phyloP scores from a whole-genome alignment of 2,329 filamentous ascomycete species.

The Eutypa lata region DNA sequence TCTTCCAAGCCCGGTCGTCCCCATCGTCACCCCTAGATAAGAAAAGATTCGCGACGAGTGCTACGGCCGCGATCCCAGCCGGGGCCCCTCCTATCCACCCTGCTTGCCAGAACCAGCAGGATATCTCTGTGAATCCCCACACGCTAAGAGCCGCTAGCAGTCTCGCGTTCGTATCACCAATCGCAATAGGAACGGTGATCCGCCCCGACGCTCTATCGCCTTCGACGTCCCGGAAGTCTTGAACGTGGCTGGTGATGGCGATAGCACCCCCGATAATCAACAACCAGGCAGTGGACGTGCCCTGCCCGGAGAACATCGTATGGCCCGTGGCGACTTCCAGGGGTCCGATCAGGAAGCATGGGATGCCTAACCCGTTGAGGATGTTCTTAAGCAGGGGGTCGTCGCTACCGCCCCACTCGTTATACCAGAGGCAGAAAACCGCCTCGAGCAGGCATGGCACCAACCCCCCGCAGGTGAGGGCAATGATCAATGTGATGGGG shows the following conservation, averaged over 20 bases:
- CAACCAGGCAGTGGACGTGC: conserved; percentile 3
- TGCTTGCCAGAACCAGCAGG: conserved; percentile 5
- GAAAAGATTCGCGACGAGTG: too few species aligned
- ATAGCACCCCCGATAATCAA: conserved; percentile 2
- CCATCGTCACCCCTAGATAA: background rate
- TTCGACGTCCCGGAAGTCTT: conserved; percentile 11
- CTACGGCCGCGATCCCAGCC: too few species aligned
- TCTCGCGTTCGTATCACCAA: conserved; percentile 5
- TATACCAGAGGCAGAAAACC: conserved; percentile 9
- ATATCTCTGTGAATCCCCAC: background rate
- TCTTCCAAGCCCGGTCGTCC: background rate
- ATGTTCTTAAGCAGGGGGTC: conserved; percentile 8
- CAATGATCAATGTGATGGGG: background rate
- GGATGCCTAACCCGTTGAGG: conserved; percentile 8
- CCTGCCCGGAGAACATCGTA: conserved; percentile 3
- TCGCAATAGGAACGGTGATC: conserved; percentile 6
- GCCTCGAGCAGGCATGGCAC: conserved; percentile 5
- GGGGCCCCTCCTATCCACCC: too few species aligned
- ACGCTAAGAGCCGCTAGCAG: background rate
- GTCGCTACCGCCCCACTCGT: conserved; percentile 4
- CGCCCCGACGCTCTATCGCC: conserved; percentile 8
- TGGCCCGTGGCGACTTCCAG: conserved; percentile 7
- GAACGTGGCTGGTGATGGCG: conserved; percentile 3
- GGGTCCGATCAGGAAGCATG: conserved; percentile 9
- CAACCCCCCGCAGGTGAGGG: conserved; percentile 2